These are phyloP conservation scores for Akanthomyces lecanii DNA, from an alignment of 2,329 filamentous ascomycete species.

Conservation along the genomic window DNA sequence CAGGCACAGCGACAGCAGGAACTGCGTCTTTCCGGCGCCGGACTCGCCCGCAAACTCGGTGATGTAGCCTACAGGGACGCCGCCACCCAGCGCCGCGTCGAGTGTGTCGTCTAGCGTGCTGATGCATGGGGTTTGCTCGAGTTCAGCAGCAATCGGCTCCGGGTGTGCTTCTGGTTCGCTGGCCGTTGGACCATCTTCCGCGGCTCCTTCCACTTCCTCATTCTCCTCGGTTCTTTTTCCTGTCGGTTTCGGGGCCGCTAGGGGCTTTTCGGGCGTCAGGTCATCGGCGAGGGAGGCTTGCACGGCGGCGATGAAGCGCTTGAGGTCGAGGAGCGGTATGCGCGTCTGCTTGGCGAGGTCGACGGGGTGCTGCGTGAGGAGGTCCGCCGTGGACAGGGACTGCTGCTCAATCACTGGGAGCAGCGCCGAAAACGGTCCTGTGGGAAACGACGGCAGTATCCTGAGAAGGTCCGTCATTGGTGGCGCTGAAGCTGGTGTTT, in stretches of 20 bases:
- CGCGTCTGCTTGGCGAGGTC: conserved; percentile 84
- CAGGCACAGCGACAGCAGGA: conserved; percentile 80
- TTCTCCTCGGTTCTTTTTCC: neutral
- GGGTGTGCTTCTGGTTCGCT: neutral
- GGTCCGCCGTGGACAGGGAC: conserved; percentile 72
- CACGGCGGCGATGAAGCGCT: conserved; percentile 65
- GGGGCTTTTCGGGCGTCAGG: conserved; percentile 31
- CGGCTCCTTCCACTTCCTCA: neutral
- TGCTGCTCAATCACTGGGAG: conserved; percentile 76
- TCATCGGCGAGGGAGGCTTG: conserved; percentile 63
- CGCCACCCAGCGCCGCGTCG: conserved; percentile 68
- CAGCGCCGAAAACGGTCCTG: conserved; percentile 66
- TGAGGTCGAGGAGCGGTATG: conserved; percentile 75
- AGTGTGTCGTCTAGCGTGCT: conserved; percentile 75
- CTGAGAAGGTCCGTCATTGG: conserved; percentile 81
- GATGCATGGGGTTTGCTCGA: conserved; percentile 45
- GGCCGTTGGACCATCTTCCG: neutral
- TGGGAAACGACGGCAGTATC: conserved; percentile 76
- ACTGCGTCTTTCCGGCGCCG: conserved; percentile 91
- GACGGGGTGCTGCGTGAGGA: conserved; percentile 76
- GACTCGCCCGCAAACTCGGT: conserved; percentile 92
- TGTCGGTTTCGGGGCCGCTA: neutral
- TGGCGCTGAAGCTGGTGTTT: conserved; percentile 11
- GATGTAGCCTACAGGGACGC: conserved; percentile 74
- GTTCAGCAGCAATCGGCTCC: neutral